Percentiles rank a stretch among this genome's conserved stretches.
Evolutionary conservation across 352 stramenopile species (phyloP).

Genomic region (Globisporangium nodosum): DNA sequence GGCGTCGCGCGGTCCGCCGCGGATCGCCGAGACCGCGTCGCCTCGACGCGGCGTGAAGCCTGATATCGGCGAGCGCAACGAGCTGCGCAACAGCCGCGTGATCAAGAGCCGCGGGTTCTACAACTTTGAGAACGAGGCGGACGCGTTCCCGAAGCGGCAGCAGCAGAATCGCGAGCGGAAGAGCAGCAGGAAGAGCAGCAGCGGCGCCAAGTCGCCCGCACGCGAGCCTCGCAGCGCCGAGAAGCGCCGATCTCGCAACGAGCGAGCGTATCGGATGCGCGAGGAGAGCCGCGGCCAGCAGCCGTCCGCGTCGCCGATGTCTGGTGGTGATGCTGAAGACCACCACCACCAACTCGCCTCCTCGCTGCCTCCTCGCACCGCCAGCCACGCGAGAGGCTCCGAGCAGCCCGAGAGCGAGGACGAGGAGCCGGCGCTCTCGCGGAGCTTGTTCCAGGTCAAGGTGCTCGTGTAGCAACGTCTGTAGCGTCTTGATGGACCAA

Average conservation of each 20-base stretch:
- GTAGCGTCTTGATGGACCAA: background rate
- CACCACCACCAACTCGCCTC: background rate
- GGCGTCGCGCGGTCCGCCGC: conserved; percentile 12
- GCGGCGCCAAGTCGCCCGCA: background rate
- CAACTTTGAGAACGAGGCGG: conserved; percentile 32
- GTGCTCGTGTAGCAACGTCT: conserved; percentile 34
- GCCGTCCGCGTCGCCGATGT: background rate
- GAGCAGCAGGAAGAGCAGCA: conserved; percentile 2
- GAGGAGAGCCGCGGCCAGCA: background rate
- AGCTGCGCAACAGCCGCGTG: conserved; percentile 49
- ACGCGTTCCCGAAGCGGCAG: conserved; percentile 5
- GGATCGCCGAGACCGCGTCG: conserved; percentile 30
- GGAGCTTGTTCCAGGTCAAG: conserved; percentile 60
- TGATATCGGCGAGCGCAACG: background rate
- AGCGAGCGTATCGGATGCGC: background rate
- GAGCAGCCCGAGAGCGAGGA: conserved; percentile 21
- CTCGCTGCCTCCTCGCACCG: background rate
- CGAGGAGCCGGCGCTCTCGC: conserved; percentile 17
- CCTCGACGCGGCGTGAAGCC: conserved; percentile 14
- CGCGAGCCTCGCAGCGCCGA: background rate
- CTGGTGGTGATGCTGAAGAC: background rate
- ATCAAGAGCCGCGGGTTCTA: conserved; percentile 81
- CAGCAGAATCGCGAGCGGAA: background rate
- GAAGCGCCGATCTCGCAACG: background rate
- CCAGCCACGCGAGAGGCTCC: background rate